A percentile compares a stretch with the other conserved stretches of the same genome.
phyloP scores from a whole-genome alignment of 345 rosid species.

The Erodium maritimum region DNA sequence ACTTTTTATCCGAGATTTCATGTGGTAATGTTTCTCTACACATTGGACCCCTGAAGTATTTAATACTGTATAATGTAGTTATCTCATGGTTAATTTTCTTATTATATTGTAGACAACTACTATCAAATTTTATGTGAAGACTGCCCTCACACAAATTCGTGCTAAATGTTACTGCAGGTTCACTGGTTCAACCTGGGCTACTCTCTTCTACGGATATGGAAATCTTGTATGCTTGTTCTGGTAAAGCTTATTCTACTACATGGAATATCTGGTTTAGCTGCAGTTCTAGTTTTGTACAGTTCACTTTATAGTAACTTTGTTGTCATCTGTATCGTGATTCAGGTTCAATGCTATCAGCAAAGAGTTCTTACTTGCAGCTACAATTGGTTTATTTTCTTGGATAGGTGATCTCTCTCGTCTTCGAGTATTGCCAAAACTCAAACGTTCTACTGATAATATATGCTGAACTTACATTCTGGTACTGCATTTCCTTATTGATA shows the following conservation, averaged over 20 bases:
- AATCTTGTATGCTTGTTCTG: slow-evolving; percentile 68
- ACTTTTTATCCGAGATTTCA: slow-evolving; percentile 73
- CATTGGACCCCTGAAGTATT: too few species aligned
- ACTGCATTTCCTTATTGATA: background rate
- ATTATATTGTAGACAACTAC: background rate
- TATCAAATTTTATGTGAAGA: background rate
- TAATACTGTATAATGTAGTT: too few species aligned
- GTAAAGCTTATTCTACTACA: slow-evolving; percentile 24
- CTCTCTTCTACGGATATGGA: slow-evolving; percentile 76
- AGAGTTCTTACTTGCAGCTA: too few species aligned
- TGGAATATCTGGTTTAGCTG: too few species aligned
- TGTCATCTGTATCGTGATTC: too few species aligned
- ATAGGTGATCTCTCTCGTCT: too few species aligned
- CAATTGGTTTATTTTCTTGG: too few species aligned
- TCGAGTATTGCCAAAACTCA: too few species aligned
- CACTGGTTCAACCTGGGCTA: slow-evolving; percentile 73
- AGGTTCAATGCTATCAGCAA: too few species aligned
- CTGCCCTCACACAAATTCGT: background rate
- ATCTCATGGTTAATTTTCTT: background rate
- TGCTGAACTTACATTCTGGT: background rate
- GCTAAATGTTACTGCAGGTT: slow-evolving; percentile 35
- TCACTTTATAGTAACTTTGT: too few species aligned
- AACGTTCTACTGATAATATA: too few species aligned
- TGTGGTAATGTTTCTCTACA: slow-evolving; percentile 64
- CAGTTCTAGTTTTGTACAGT: too few species aligned